phyloP scores from a whole-genome alignment of 805 yeast genomes.

The Wickerhamiella alocasiicola region DNA sequence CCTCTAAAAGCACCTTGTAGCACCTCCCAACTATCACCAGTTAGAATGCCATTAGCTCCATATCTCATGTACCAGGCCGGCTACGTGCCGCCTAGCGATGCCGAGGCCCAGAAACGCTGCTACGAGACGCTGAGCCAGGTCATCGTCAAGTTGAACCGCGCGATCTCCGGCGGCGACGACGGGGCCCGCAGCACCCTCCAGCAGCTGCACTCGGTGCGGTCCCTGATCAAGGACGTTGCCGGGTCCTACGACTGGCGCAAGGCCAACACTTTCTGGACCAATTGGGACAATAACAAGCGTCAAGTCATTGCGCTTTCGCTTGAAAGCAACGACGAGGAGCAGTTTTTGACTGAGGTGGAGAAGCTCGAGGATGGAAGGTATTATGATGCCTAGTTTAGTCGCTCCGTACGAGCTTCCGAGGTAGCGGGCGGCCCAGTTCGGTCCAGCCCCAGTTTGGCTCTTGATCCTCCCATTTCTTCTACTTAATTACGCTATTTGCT shows the following conservation, averaged over 20 bases:
- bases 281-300: constrained; percentile 28
- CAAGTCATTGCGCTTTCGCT: constrained; percentile 16
- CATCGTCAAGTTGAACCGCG: constrained; percentile 16
- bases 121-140: constrained; percentile 22
- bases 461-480: too few species aligned
- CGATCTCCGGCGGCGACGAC: constrained; percentile 14
- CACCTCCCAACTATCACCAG: too few species aligned
- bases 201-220: constrained; percentile 17
- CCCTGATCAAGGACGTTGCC: constrained; percentile 16
- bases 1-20: too few species aligned
- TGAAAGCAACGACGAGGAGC: constrained; percentile 14
- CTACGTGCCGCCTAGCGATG: constrained; percentile 25
- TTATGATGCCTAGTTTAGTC: constrained; percentile 18
- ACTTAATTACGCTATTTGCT: too few species aligned
- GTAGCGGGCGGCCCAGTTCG: too few species aligned
- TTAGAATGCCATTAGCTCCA: constrained; percentile 22
- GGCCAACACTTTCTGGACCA: constrained; percentile 28
- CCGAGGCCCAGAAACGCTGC: constrained; percentile 26
- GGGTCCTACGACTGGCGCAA: constrained; percentile 17
- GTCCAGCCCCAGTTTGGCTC: too few species aligned
- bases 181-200: constrained; percentile 13
- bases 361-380: constrained; percentile 27
- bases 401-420: too few species aligned
- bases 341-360: constrained; percentile 18
- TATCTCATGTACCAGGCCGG: constrained; percentile 22